Conservation (phyloP, 495 filamentous ascomycete genomes). For the Neurospora sp. region DNA sequence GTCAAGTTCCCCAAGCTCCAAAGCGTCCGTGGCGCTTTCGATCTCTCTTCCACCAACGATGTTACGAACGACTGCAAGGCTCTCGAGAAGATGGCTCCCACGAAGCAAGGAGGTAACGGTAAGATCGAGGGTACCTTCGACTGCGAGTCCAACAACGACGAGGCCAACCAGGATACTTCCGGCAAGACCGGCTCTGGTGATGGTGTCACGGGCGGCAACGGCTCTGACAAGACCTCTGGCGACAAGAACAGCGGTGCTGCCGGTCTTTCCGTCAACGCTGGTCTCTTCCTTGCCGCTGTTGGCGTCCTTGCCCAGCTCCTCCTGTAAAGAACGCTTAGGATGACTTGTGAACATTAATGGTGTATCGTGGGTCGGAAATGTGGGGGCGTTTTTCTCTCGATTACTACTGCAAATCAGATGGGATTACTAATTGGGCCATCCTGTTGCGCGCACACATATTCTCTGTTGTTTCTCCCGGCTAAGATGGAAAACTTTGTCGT, state of each 20-base stretch:
- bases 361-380: background rate
- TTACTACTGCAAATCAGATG: conserved; percentile 2
- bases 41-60: conserved; percentile 63
- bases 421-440: background rate
- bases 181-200: conserved; percentile 14
- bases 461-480: background rate
- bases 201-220: conserved; percentile 7
- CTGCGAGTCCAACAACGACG: conserved; percentile 41
- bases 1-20: conserved; percentile 57
- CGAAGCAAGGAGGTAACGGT: conserved; percentile 29
- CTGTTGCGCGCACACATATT: background rate
- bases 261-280: conserved; percentile 24
- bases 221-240: conserved; percentile 6
- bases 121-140: conserved; percentile 51
- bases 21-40: conserved; percentile 78
- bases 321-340: conserved; percentile 11
- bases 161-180: conserved; percentile 32
- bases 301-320: conserved; percentile 27
- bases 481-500: background rate
- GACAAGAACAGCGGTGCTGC: conserved; percentile 24
- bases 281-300: conserved; percentile 29
- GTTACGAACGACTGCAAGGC: conserved; percentile 39
- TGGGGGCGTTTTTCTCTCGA: background rate
- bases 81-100: conserved; percentile 34
- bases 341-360: conserved; percentile 4